Conservation (phyloP, 2,329 filamentous ascomycete species). For the Penicillium verrucosum region DNA sequence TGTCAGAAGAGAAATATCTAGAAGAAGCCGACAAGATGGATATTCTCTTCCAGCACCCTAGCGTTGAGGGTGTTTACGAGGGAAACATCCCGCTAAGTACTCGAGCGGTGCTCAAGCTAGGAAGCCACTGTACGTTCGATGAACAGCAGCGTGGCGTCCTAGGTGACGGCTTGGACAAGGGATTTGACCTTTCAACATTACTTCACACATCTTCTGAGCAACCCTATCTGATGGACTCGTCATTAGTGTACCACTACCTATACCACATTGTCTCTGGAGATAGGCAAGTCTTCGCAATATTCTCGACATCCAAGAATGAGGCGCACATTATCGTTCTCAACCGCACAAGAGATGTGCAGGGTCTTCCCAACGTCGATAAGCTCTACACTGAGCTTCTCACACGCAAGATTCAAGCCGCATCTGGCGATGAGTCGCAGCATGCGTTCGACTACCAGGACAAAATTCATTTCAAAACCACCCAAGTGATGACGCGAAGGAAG, state of each 20-base stretch:
- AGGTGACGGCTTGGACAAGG: constrained; percentile 86
- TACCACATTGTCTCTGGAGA: constrained; percentile 92
- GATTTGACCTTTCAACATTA: constrained; percentile 80
- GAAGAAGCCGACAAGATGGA: constrained; percentile 79
- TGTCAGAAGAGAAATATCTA: constrained; percentile 84
- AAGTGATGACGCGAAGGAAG: constrained; percentile 86
- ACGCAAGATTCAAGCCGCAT: constrained; percentile 60
- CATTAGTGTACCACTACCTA: constrained; percentile 81
- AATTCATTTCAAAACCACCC: constrained; percentile 78
- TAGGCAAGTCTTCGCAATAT: constrained; percentile 86
- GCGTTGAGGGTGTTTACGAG: constrained; percentile 96
- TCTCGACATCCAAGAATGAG: constrained; percentile 76
- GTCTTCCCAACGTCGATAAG: constrained; percentile 84
- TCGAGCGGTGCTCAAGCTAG: constrained; percentile 82
- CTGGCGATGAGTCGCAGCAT: constrained; percentile 70
- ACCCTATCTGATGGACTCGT: constrained; percentile 71
- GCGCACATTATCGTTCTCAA: constrained; percentile 88
- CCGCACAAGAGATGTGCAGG: constrained; percentile 73
- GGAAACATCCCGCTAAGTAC: constrained; percentile 84
- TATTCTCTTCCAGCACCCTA: constrained; percentile 82
- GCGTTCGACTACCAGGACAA: constrained; percentile 84
- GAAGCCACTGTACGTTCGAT: constrained; percentile 90
- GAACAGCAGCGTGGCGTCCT: constrained; percentile 85
- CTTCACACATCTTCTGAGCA: constrained; percentile 64
- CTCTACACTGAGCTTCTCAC: constrained; percentile 77